Conservation (phyloP, 768 basidiomycete species). For the Cyathus striatus region DNA sequence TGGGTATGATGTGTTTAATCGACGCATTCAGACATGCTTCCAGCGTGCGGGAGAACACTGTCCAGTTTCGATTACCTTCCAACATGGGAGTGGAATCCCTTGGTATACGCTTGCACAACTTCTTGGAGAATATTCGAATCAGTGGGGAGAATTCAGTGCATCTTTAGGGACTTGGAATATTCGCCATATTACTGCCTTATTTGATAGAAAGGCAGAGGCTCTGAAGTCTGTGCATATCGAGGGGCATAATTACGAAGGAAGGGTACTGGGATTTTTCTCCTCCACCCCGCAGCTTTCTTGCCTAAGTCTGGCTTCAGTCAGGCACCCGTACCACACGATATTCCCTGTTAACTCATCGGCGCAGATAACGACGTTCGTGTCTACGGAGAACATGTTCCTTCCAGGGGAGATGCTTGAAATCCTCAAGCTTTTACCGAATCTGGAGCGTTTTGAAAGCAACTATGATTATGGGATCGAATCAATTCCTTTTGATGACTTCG, state of each 20-base stretch:
- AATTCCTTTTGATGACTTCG: background rate
- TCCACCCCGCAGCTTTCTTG: conserved; percentile 7
- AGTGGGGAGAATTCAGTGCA: no score
- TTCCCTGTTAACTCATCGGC: background rate
- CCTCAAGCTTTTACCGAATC: background rate
- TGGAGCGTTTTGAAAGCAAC: background rate
- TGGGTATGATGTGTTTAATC: no score
- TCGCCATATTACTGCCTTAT: no score
- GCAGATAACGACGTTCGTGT: background rate
- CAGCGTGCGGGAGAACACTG: no score
- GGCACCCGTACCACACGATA: conserved; percentile 1
- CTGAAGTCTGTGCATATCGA: background rate
- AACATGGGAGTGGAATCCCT: no score
- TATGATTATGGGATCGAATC: background rate
- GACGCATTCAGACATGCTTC: no score
- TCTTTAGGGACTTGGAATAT: no score
- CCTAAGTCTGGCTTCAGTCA: conserved; percentile 5
- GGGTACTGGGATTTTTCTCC: conserved; percentile 5
- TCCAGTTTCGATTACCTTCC: no score
- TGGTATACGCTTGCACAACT: no score
- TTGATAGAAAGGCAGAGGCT: no score
- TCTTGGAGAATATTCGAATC: no score
- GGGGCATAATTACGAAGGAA: background rate
- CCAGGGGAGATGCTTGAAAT: background rate
- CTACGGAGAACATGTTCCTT: background rate